A percentile compares a stretch with the other conserved stretches of the same genome.
phyloP scores from a whole-genome alignment of 2,329 filamentous ascomycete species.

The Ceratocystis variospora region DNA sequence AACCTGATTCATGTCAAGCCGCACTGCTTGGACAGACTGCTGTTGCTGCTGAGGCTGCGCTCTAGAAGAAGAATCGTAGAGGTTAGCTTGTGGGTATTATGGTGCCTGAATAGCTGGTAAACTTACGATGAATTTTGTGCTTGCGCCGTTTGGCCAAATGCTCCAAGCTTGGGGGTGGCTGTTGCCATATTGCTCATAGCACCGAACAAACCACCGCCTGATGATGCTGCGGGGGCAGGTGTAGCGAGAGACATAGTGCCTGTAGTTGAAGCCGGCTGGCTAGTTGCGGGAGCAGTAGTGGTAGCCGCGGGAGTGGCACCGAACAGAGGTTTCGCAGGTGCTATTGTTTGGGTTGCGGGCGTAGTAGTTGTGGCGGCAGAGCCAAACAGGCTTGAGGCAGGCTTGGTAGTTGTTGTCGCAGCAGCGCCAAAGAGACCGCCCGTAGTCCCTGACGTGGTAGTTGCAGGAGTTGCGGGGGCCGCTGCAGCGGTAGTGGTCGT shows the following conservation, averaged over 20 bases:
- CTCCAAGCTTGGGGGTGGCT: conserved; percentile 5
- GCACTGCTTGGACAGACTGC: conserved; percentile 53
- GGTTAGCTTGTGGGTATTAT: neutral
- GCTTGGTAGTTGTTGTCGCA: conserved; percentile 23
- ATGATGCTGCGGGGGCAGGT: conserved; percentile 19
- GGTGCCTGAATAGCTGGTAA: neutral
- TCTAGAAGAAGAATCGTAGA: neutral
- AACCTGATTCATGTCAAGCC: conserved; percentile 65
- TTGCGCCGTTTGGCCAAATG: conserved; percentile 6
- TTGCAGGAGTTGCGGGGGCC: conserved; percentile 8
- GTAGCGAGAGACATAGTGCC: neutral
- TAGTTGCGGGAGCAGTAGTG: conserved; percentile 16
- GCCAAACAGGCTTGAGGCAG: conserved; percentile 26
- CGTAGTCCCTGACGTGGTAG: conserved; percentile 24
- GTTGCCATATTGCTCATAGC: conserved; percentile 7
- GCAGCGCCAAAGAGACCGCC: conserved; percentile 28
- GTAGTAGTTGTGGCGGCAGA: conserved; percentile 20
- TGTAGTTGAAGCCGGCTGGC: conserved; percentile 12
- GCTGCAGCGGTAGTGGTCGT: neutral
- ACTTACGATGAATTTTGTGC: conserved; percentile 2
- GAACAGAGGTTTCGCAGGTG: conserved; percentile 21
- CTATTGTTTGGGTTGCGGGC: conserved; percentile 17
- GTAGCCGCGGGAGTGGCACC: conserved; percentile 6
- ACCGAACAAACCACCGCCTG: conserved; percentile 20
- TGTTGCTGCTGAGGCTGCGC: conserved; percentile 28